Evolutionary conservation across 2,329 filamentous ascomycete genomes (phyloP).

Genomic region (Furcasterigmium furcatum): DNA sequence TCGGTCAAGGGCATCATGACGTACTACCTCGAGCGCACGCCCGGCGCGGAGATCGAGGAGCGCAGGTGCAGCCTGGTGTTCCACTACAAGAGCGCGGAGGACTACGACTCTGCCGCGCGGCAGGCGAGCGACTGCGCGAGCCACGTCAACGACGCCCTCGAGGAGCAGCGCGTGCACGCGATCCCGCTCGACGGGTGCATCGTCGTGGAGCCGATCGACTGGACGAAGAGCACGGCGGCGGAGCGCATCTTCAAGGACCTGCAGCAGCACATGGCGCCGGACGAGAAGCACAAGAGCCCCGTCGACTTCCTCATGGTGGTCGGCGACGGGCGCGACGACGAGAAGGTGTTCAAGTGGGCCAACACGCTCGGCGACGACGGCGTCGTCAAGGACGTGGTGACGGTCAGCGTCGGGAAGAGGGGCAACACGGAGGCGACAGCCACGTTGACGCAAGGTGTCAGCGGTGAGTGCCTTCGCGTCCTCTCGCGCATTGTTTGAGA

Average conservation of each 20-base stretch:
- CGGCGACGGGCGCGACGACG: conserved; percentile 89
- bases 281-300: conserved; percentile 29
- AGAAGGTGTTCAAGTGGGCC: conserved; percentile 92
- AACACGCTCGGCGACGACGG: conserved; percentile 65
- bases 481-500: too few relatives aligned
- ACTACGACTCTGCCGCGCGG: conserved; percentile 69
- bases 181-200: conserved; percentile 77
- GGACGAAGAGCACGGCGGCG: conserved; percentile 84
- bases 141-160: conserved; percentile 92
- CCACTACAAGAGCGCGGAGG: conserved; percentile 81
- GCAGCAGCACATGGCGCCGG: conserved; percentile 31
- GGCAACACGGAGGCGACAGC: conserved; percentile 84
- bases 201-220: conserved; percentile 79
- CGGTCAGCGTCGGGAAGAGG: conserved; percentile 74
- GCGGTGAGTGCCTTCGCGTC: conserved; percentile 55
- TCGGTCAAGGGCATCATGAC: conserved; percentile 78
- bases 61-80: conserved; percentile 90
- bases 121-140: conserved; percentile 88
- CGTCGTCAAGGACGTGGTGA: conserved; percentile 67
- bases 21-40: conserved; percentile 88
- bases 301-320: conserved; percentile 87
- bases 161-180: conserved; percentile 78
- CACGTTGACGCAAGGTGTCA: conserved; percentile 87
- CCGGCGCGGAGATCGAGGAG: conserved; percentile 84
- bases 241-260: conserved; percentile 66